Evolutionary conservation across 495 filamentous ascomycete species (phyloP).

Genomic region (Aspergillus mulundensis): DNA sequence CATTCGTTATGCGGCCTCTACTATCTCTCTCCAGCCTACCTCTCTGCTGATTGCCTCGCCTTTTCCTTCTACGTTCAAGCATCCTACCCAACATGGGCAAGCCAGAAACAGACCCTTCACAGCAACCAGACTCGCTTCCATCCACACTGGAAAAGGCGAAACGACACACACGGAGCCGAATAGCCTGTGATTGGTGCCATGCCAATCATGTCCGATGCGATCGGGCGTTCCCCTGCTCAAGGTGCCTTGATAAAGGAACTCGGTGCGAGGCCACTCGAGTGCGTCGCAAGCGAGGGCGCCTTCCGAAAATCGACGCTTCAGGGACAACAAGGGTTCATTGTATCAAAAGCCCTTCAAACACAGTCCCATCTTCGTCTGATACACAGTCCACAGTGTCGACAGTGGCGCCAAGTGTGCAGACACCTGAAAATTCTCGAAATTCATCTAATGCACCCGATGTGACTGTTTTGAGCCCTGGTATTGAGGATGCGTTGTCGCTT

Average conservation of each 20-base stretch:
- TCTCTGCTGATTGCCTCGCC: too few species aligned
- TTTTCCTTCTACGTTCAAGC: too few species aligned
- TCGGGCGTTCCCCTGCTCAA: constrained; percentile 43
- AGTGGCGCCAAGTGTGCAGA: not conserved
- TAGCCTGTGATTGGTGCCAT: constrained; percentile 44
- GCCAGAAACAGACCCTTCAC: not conserved
- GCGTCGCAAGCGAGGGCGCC: constrained; percentile 40
- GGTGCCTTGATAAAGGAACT: constrained; percentile 37
- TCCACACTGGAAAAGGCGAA: not conserved
- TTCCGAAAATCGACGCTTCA: constrained; percentile 7
- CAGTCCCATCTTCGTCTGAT: not conserved
- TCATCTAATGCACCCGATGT: not conserved
- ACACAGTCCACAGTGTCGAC: not conserved
- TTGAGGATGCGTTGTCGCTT: not conserved
- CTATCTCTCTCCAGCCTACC: too few species aligned
- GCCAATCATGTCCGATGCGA: constrained; percentile 42
- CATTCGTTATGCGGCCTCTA: too few species aligned
- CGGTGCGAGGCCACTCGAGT: constrained; percentile 43
- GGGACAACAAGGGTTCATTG: not conserved
- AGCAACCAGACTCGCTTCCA: not conserved
- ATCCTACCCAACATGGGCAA: not conserved
- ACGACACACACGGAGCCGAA: constrained; percentile 40
- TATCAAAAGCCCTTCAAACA: not conserved
- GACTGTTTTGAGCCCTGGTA: not conserved
- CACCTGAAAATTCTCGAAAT: not conserved